Base-by-base conservation (phyloP, 176 grass and related monocot species). In the barley (Hordeum vulgare) region DNA sequence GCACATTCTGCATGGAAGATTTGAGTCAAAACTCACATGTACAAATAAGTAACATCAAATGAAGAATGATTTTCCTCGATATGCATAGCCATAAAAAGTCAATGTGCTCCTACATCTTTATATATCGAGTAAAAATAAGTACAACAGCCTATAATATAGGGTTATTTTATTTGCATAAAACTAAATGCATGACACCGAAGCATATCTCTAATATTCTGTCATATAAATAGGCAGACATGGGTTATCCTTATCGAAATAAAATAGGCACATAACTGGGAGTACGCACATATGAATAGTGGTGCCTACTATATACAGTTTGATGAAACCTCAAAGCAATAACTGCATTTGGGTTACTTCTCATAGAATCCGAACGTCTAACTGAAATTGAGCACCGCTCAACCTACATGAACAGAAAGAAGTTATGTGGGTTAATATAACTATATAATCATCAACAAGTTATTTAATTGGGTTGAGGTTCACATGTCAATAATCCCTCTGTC, bases 351-450 rank as follows among this genome's bases (percentile, higher is more conserved):
- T 97, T 77, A 72, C 45, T 88, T 74, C 49, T 78, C 94, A 94
- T 86, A 23, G 41, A 67, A 61, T 92, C 83, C 1, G 77, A 76
- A 86, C 90, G 85, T 27, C 94, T 89, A 67, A 94, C 80, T 63
- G 91, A 97, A 66, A 97, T 81, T 66, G 89, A 82, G 81, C 89
- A 92, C 53, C 90, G 84, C 64, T 97, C 94, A 41, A 90, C 91
- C 94, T 97, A 78, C 28, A 86, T 62, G 37, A 80, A 78, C 72
- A 23, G 40, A 79, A 17, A 64, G 40, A 42, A n/a, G n/a, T n/a
- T n/a, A n/a, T n/a, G n/a, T n/a, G n/a, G n/a, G n/a, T n/a, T n/a
- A n/a, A n/a, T n/a, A n/a, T n/a, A n/a, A n/a, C n/a, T n/a, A n/a
- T n/a, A n/a, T n/a, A n/a, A n/a, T n/a, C n/a, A n/a, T n/a, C n/a